A percentile compares a stretch with the other conserved stretches of the same genome.
phyloP scores from a whole-genome alignment of 257 asterid species.

The Primulina huaijiensis region DNA sequence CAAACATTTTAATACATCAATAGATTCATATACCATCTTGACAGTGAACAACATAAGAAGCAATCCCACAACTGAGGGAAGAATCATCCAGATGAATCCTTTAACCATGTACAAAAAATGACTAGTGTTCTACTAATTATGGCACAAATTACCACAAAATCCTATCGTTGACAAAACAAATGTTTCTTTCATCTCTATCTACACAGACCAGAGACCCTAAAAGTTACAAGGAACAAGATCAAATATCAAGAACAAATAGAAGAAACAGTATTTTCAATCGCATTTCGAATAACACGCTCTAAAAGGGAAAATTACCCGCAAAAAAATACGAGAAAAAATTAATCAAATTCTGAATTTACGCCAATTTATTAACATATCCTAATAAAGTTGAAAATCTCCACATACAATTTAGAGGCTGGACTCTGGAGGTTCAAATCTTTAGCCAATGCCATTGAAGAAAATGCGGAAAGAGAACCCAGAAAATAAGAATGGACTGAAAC shows the following conservation, averaged over 20 bases:
- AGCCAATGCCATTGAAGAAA: background rate
- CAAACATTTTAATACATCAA: background rate
- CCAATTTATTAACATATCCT: background rate
- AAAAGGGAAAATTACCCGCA: background rate
- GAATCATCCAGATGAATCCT: slow-evolving; percentile 15
- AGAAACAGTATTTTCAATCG: background rate
- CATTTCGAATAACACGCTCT: slow-evolving; percentile 6
- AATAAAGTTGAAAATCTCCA: background rate
- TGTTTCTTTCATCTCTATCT: slow-evolving; percentile 2
- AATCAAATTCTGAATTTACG: slow-evolving; percentile 4
- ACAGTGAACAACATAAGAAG: slow-evolving; percentile 17
- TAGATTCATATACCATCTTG: background rate
- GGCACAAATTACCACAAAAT: background rate
- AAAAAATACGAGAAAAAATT: background rate
- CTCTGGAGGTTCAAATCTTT: background rate
- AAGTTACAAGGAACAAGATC: background rate
- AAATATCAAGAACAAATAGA: slow-evolving; percentile 4
- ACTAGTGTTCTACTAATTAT: background rate
- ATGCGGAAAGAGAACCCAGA: background rate
- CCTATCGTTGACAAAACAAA: background rate
- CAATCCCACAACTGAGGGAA: slow-evolving; percentile 3
- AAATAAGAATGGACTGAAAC: background rate
- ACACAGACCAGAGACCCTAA: slow-evolving; percentile 5
- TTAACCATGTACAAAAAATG: slow-evolving; percentile 6
- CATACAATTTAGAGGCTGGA: background rate